These are phyloP conservation scores for Ballota nigra DNA, from an alignment of 257 asterid genomes.

Conservation along the genomic window DNA sequence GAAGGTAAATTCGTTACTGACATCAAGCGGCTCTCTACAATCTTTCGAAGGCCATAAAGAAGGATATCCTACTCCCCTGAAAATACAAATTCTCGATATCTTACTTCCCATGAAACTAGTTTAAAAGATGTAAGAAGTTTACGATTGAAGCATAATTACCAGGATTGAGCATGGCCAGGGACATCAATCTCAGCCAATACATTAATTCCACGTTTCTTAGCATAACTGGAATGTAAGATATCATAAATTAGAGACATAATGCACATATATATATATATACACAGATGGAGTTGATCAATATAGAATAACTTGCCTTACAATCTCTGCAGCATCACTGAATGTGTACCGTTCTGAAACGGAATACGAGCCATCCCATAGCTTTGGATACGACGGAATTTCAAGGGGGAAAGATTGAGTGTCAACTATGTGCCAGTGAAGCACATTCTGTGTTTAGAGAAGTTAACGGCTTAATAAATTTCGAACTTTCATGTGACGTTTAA, in stretches of 20 bases:
- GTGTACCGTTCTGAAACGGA: constrained; percentile 67
- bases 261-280: too few species aligned
- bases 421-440: constrained; percentile 98
- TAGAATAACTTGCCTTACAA: constrained; percentile 61
- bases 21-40: constrained; percentile 87
- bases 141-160: constrained; percentile 43
- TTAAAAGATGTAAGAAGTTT: not conserved
- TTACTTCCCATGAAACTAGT: not conserved
- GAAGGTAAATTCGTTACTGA: constrained; percentile 84
- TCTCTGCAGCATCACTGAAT: constrained; percentile 69
- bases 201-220: constrained; percentile 72
- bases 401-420: constrained; percentile 95
- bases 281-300: not conserved
- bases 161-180: constrained; percentile 90
- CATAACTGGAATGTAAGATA: constrained; percentile 53
- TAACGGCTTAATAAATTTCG: too few species aligned
- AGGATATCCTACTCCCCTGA: constrained; percentile 93
- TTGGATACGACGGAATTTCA: constrained; percentile 84
- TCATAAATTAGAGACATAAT: not conserved
- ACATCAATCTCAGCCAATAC: constrained; percentile 93
- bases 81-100: not conserved
- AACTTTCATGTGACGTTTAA: too few species aligned
- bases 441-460: constrained; percentile 55
- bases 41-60: constrained; percentile 70
- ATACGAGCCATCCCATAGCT: constrained; percentile 86